Evolutionary conservation across 306 rosid species (phyloP).

Genomic region (Canavalia ensiformis): DNA sequence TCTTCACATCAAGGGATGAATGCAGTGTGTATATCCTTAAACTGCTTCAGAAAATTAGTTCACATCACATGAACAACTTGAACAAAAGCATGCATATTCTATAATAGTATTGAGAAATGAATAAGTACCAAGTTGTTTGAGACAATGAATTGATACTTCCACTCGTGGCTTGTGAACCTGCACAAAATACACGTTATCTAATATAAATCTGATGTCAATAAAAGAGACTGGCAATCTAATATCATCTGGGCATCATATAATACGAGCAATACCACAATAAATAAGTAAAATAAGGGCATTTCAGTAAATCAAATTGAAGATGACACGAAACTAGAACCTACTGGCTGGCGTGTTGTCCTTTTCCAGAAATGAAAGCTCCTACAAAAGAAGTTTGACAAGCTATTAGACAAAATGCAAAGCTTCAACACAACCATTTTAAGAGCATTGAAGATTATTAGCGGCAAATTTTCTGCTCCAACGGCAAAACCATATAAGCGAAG

Average conservation of each 20-base stretch:
- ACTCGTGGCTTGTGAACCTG: conserved; percentile 68
- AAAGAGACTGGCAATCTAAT: conserved; percentile 13
- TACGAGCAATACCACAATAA: background rate
- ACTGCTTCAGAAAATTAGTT: background rate
- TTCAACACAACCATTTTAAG: conserved; percentile 36
- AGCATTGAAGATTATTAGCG: background rate
- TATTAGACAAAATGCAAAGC: conserved; percentile 16
- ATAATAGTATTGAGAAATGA: conserved; percentile 6
- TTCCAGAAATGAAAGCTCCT: conserved; percentile 85
- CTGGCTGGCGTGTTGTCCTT: conserved; percentile 73
- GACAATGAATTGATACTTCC: conserved; percentile 66
- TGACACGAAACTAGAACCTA: conserved; percentile 49
- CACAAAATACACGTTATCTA: conserved; percentile 41
- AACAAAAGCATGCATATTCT: conserved; percentile 34
- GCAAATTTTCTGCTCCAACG: background rate
- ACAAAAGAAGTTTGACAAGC: conserved; percentile 46
- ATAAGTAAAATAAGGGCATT: background rate
- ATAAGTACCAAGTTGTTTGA: conserved; percentile 73
- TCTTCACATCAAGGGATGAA: background rate
- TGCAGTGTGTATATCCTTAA: background rate
- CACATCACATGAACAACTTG: background rate
- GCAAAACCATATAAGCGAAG: background rate
- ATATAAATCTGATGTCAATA: conserved; percentile 17
- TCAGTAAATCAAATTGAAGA: conserved; percentile 35
- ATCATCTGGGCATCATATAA: conserved; percentile 24